Evolutionary conservation across 305 asterid species (phyloP).

Genomic region (Striga hermonthica): DNA sequence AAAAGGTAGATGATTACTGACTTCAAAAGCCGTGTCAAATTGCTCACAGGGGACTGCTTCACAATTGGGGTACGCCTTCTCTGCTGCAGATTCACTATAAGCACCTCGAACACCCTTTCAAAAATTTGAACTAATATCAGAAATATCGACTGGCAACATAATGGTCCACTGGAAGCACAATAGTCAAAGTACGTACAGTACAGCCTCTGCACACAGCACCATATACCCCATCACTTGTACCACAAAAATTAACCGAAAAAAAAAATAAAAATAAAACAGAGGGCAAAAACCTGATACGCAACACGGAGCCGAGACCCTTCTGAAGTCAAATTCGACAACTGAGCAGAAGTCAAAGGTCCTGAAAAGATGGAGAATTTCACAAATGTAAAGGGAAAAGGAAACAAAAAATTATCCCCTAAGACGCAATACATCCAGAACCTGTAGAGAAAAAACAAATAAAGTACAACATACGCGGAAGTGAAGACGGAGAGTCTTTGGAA

Average conservation of each 20-base stretch:
- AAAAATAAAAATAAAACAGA: background rate
- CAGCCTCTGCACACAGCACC: slow-evolving; percentile 9
- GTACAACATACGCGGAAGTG: slow-evolving; percentile 59
- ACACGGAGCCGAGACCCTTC: slow-evolving; percentile 89
- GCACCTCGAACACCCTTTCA: slow-evolving; percentile 89
- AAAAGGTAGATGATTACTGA: slow-evolving; percentile 32
- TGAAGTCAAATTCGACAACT: slow-evolving; percentile 56
- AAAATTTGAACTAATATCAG: slow-evolving; percentile 18
- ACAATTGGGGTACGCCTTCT: slow-evolving; percentile 94
- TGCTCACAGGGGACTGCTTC: slow-evolving; percentile 98
- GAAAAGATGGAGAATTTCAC: slow-evolving; percentile 29
- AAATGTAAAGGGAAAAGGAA: background rate
- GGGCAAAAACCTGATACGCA: slow-evolving; percentile 78
- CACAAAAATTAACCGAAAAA: slow-evolving; percentile 2
- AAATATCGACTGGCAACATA: background rate
- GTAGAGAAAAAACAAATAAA: background rate
- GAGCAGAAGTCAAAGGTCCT: slow-evolving; percentile 89
- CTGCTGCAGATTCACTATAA: slow-evolving; percentile 93
- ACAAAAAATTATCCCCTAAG: background rate
- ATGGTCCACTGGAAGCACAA: slow-evolving; percentile 16
- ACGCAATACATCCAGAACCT: slow-evolving; percentile 8
- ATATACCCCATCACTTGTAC: slow-evolving; percentile 19
- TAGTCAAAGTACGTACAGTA: slow-evolving; percentile 27
- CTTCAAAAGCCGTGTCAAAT: slow-evolving; percentile 90
- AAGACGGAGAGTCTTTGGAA: slow-evolving; percentile 51